phyloP scores from a whole-genome alignment of 148 eudicot species.

The Chenopodium formosanum region DNA sequence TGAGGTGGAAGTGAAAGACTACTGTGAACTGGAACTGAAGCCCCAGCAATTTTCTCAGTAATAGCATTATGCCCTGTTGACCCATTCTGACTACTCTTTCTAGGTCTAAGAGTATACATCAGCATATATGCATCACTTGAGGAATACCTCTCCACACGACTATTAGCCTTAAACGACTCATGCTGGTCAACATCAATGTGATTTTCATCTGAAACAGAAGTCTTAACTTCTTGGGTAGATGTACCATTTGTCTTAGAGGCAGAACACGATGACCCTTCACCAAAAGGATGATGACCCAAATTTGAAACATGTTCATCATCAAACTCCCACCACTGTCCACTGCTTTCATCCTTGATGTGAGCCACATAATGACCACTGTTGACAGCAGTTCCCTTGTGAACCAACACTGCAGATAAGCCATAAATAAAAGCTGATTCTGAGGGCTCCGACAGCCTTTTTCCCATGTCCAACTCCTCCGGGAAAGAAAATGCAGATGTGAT shows the following conservation, averaged over 20 bases:
- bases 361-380: slow-evolving; percentile 97
- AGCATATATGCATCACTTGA: slow-evolving; percentile 99
- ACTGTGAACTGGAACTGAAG: slow-evolving; percentile 23
- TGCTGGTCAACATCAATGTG: slow-evolving; percentile 28
- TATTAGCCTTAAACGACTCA: slow-evolving; percentile 29
- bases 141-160: slow-evolving; percentile 55
- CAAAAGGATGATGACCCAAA: slow-evolving; percentile 86
- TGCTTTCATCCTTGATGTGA: slow-evolving; percentile 76
- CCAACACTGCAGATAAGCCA: slow-evolving; percentile 87
- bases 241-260: slow-evolving; percentile 44
- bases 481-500: slow-evolving; percentile 84
- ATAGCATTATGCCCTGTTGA: slow-evolving; percentile 26
- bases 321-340: slow-evolving; percentile 95
- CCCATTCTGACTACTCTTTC: slow-evolving; percentile 39
- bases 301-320: slow-evolving; percentile 90
- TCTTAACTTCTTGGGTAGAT: slow-evolving; percentile 35
- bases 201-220: slow-evolving; percentile 35
- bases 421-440: slow-evolving; percentile 52
- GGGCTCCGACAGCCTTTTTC: slow-evolving; percentile 57
- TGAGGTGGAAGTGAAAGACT: slow-evolving; percentile 62
- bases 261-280: slow-evolving; percentile 57
- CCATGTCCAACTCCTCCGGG: slow-evolving; percentile 84
- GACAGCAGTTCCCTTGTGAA: slow-evolving; percentile 96
- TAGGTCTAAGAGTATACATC: slow-evolving; percentile 67
- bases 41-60: slow-evolving; percentile 32